Percentiles rank a stretch among this genome's conserved stretches.
Evolutionary conservation across 495 filamentous ascomycete genomes (phyloP).

Genomic region (Cudoniella acicularis): DNA sequence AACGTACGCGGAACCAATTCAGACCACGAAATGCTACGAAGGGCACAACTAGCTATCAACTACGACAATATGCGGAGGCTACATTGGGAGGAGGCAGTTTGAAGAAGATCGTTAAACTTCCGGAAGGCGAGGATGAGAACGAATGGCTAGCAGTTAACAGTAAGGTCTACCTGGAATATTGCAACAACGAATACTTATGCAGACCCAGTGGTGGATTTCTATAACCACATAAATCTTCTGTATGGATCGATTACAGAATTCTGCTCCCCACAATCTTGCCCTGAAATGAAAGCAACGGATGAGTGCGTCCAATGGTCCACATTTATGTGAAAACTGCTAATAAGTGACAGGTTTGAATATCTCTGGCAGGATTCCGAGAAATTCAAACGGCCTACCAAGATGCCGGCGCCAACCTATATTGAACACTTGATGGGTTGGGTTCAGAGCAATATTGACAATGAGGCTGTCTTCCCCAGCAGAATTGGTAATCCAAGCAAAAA

Average conservation of each 20-base stretch:
- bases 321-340: slow-evolving; percentile 2
- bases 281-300: slow-evolving; percentile 99
- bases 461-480: slow-evolving; percentile 86
- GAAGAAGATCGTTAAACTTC: slow-evolving; percentile 92
- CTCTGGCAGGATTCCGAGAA: slow-evolving; percentile 95
- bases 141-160: slow-evolving; percentile 98
- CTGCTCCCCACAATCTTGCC: slow-evolving; percentile 93
- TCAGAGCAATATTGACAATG: slow-evolving; percentile 92
- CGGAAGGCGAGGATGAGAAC: slow-evolving; percentile 94
- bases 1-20: slow-evolving; percentile 85
- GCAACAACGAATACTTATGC: neutral
- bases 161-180: slow-evolving; percentile 34
- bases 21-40: slow-evolving; percentile 83
- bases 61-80: slow-evolving; percentile 96
- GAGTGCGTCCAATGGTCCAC: slow-evolving; percentile 57
- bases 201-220: slow-evolving; percentile 89
- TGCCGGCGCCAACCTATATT: slow-evolving; percentile 95
- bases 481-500: too few species aligned
- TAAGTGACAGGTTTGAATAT: slow-evolving; percentile 76
- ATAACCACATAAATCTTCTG: slow-evolving; percentile 98
- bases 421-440: slow-evolving; percentile 98
- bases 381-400: slow-evolving; percentile 94
- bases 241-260: slow-evolving; percentile 99
- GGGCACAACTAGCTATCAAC: slow-evolving; percentile 90
- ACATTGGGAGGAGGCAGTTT: slow-evolving; percentile 93